phyloP scores from a whole-genome alignment of 192 early-diverging fungal species.

The Borealophlyctis nickersoniae region DNA sequence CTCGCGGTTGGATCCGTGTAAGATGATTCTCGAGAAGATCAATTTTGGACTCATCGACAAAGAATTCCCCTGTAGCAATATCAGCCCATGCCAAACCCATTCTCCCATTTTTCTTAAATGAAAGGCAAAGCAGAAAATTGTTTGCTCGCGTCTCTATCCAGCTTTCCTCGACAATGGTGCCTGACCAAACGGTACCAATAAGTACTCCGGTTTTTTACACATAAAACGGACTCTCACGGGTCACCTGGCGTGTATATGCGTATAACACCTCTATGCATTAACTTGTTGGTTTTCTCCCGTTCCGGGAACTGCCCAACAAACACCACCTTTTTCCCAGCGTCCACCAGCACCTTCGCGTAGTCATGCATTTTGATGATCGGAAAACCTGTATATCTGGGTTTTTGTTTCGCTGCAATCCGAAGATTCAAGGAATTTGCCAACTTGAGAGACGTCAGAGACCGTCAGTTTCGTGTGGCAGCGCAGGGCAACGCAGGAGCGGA shows the following conservation, averaged over 20 bases:
- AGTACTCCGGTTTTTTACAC: conserved; percentile 67
- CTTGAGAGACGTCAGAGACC: not conserved
- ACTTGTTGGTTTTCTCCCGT: conserved; percentile 14
- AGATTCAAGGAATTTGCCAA: conserved; percentile 12
- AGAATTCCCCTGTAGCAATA: conserved; percentile 86
- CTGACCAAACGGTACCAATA: conserved; percentile 79
- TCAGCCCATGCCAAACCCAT: conserved; percentile 88
- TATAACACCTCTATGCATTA: conserved; percentile 15
- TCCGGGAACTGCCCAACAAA: conserved; percentile 38
- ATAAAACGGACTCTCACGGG: too few species aligned
- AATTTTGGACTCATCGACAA: conserved; percentile 53
- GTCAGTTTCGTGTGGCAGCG: not conserved
- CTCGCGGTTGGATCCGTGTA: conserved; percentile 78
- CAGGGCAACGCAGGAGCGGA: conserved; percentile 10
- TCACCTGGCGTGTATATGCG: too few species aligned
- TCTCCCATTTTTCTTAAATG: conserved; percentile 22
- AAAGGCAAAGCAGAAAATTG: conserved; percentile 73
- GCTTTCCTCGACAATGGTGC: conserved; percentile 65
- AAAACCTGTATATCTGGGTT: conserved; percentile 37
- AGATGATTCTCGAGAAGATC: conserved; percentile 62
- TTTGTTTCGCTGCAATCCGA: not conserved
- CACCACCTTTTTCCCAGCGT: conserved; percentile 41
- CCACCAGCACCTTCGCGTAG: conserved; percentile 33
- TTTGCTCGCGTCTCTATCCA: conserved; percentile 43
- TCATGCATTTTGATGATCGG: conserved; percentile 21